Evolutionary conservation across 1,284 basidiomycete species (phyloP).

Genomic region (Xanthoconium separans): DNA sequence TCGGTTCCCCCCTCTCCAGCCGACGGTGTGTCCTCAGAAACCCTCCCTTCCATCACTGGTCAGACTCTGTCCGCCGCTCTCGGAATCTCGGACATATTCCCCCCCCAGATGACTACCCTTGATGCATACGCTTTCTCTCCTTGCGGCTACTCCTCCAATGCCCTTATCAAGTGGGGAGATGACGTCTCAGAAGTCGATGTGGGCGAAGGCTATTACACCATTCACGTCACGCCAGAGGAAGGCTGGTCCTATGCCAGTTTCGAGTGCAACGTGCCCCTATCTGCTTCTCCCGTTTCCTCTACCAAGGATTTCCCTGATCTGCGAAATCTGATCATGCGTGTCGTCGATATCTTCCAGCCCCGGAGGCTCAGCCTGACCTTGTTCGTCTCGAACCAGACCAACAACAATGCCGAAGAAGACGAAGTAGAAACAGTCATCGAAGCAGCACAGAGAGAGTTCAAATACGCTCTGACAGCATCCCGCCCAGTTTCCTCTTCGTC

Average conservation of each 20-base stretch:
- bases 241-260: constrained; percentile 98
- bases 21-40: constrained; percentile 32
- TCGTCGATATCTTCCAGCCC: constrained; percentile 93
- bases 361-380: constrained; percentile 86
- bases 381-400: constrained; percentile 78
- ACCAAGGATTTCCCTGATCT: constrained; percentile 65
- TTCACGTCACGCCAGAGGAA: constrained; percentile 97
- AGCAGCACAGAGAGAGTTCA: constrained; percentile 69
- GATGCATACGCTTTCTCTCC: constrained; percentile 96
- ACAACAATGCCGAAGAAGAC: constrained; percentile 49
- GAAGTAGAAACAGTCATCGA: constrained; percentile 57
- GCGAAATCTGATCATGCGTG: constrained; percentile 78
- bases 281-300: constrained; percentile 38
- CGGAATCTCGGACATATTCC: constrained; percentile 87
- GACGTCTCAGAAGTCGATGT: constrained; percentile 19
- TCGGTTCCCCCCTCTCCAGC: constrained; percentile 36
- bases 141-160: constrained; percentile 97
- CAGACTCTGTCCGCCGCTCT: constrained; percentile 67
- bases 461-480: constrained; percentile 47
- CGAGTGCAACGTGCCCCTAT: constrained; percentile 95
- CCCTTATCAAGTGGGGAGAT: constrained; percentile 72
- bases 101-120: constrained; percentile 73
- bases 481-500: constrained; percentile 26
- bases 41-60: constrained; percentile 63
- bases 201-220: constrained; percentile 94